phyloP scores from a whole-genome alignment of 2,329 filamentous ascomycete species.

The Stylonectria norvegica region DNA sequence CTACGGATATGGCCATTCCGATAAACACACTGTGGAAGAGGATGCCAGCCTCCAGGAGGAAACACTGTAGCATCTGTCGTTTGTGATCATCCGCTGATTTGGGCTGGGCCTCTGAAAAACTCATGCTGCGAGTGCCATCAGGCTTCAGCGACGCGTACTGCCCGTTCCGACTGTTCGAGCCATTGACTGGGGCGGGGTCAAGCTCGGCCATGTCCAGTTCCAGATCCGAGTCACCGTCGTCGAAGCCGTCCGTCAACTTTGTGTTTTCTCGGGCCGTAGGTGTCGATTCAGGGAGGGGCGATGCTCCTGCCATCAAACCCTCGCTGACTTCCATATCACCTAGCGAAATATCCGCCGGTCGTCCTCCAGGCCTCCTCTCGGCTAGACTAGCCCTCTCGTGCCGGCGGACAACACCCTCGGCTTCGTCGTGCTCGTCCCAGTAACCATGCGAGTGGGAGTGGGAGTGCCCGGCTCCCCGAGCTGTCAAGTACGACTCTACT shows the following conservation, averaged over 20 bases:
- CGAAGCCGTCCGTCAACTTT: conserved; percentile 31
- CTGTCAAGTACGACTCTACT: conserved; percentile 86
- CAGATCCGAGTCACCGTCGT: conserved; percentile 53
- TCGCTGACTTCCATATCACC: conserved; percentile 50
- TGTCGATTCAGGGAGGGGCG: conserved; percentile 55
- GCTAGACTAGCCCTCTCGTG: conserved; percentile 32
- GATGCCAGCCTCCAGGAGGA: conserved; percentile 78
- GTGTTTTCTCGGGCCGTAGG: conserved; percentile 32
- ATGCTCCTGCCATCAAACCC: conserved; percentile 56
- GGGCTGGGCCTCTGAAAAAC: conserved; percentile 11
- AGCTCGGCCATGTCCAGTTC: conserved; percentile 62
- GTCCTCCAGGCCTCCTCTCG: conserved; percentile 37
- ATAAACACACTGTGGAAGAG: conserved; percentile 85
- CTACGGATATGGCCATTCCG: conserved; percentile 80
- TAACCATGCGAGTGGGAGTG: conserved; percentile 52
- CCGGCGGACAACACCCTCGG: conserved; percentile 15
- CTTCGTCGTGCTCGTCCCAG: conserved; percentile 46
- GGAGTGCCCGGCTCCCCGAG: conserved; percentile 59
- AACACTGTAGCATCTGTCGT: conserved; percentile 69
- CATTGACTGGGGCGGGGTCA: conserved; percentile 38
- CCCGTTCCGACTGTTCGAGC: conserved; percentile 23
- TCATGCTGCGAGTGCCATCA: conserved; percentile 2
- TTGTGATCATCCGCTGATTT: conserved; percentile 55
- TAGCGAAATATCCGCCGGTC: conserved; percentile 49
- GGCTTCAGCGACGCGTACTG: conserved; percentile 34